Conservation (phyloP, 2,329 filamentous ascomycete species). For the Hymenoscyphus albidus region DNA sequence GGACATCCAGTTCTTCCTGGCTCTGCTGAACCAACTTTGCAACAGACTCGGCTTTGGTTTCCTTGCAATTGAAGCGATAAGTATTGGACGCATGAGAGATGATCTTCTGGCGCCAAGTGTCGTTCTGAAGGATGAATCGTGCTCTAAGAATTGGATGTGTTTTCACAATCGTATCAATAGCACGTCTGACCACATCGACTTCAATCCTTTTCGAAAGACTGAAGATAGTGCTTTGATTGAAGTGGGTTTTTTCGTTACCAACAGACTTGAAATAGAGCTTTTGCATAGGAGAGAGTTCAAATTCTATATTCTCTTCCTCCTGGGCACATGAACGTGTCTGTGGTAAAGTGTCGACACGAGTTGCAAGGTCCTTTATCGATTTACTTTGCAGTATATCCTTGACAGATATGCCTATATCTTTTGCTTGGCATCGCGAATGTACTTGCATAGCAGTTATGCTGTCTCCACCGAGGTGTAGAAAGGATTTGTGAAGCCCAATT, state of each 20-base stretch:
- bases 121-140: conserved; percentile 32
- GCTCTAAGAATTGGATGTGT: conserved; percentile 40
- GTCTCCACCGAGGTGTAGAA: conserved; percentile 38
- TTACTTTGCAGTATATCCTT: conserved; percentile 17
- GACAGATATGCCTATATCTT: conserved; percentile 37
- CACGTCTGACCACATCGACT: conserved; percentile 12
- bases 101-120: conserved; percentile 36
- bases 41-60: background rate
- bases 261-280: conserved; percentile 22
- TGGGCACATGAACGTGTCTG: background rate
- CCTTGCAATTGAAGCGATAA: conserved; percentile 12
- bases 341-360: conserved; percentile 5
- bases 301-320: conserved; percentile 8
- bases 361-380: conserved; percentile 14
- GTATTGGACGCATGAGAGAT: conserved; percentile 27
- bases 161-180: conserved; percentile 33
- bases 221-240: conserved; percentile 15
- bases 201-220: background rate
- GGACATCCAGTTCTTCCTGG: conserved; percentile 34
- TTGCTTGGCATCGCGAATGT: conserved; percentile 36
- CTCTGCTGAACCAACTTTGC: conserved; percentile 21
- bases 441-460: conserved; percentile 41
- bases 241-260: conserved; percentile 8
- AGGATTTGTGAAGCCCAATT: conserved; percentile 33
- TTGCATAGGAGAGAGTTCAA: conserved; percentile 28